A percentile compares a stretch with the other conserved stretches of the same genome.
These are phyloP conservation scores for Periglandula ipomoeae DNA, from an alignment of 2,329 filamentous ascomycete genomes.

Conservation along the genomic window DNA sequence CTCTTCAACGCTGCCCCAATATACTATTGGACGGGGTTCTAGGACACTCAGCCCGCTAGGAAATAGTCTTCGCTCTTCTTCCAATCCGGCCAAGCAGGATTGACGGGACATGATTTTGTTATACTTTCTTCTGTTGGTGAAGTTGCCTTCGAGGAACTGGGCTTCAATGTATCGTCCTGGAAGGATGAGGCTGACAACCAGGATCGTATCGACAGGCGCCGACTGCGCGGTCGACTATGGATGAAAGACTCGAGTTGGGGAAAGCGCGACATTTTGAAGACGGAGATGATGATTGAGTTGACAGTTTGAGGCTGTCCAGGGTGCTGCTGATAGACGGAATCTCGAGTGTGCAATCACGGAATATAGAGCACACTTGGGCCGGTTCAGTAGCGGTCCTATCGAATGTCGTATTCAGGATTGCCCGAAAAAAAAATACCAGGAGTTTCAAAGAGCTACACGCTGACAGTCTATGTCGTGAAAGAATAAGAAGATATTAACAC, in stretches of 20 bases:
- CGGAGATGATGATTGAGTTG: background rate
- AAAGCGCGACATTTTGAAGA: background rate
- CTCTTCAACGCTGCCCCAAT: constrained; percentile 56
- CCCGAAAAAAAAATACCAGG: too few species aligned
- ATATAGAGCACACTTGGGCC: background rate
- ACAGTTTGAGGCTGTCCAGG: too few species aligned
- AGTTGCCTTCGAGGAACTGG: constrained; percentile 24
- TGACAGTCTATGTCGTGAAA: too few species aligned
- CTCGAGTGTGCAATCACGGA: background rate
- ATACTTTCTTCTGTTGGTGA: constrained; percentile 40
- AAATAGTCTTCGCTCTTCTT: constrained; percentile 47
- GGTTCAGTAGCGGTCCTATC: background rate
- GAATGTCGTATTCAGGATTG: background rate
- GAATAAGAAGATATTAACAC: too few species aligned
- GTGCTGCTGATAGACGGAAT: too few species aligned
- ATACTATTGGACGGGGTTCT: constrained; percentile 53
- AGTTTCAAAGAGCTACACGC: too few species aligned
- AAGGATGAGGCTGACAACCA: background rate
- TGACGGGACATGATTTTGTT: constrained; percentile 51
- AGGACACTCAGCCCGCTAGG: constrained; percentile 45
- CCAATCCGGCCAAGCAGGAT: constrained; percentile 46
- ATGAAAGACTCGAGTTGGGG: background rate
- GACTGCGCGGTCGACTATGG: background rate
- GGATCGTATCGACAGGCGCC: background rate
- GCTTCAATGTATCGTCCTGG: background rate